Conservation (phyloP, 495 filamentous ascomycete species). For the Thozetella sp. region DNA sequence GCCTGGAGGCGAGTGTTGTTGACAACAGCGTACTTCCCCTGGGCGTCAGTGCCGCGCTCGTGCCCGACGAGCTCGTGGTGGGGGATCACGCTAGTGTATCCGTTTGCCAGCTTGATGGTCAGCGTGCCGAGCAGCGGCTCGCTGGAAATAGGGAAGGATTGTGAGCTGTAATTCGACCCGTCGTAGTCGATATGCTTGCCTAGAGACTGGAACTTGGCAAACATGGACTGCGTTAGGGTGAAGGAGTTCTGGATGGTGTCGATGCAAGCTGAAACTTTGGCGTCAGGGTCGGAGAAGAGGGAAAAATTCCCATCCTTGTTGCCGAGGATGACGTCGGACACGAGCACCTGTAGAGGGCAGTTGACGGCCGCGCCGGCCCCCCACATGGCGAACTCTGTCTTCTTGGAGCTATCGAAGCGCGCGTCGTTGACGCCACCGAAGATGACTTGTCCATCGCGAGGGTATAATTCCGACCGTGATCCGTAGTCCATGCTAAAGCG, state of each 20-base stretch:
- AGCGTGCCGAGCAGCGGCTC: not conserved
- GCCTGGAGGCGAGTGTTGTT: constrained; percentile 1
- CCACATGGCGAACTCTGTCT: not conserved
- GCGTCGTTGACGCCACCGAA: not conserved
- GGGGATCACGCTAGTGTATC: not conserved
- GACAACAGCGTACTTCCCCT: not conserved
- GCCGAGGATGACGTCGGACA: not conserved
- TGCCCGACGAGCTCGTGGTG: constrained; percentile 1
- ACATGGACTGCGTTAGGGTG: not conserved
- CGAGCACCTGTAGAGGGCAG: constrained; percentile 1
- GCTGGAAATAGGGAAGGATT: not conserved
- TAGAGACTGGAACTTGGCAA: not conserved
- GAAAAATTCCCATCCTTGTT: not conserved
- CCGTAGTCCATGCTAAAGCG: constrained; percentile 1
- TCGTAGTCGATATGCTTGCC: not conserved
- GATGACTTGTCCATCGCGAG: not conserved
- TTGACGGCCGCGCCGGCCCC: not conserved
- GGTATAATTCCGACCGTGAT: not conserved
- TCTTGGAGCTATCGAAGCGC: not conserved
- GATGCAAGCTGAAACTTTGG: constrained; percentile 1
- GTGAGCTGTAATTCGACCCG: not conserved
- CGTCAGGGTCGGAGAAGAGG: not conserved
- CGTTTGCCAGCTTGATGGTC: not conserved
- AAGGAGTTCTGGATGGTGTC: constrained; percentile 3
- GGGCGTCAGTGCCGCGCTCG: not conserved